A percentile compares a stretch with the other conserved stretches of the same genome.
phyloP scores from a whole-genome alignment of 306 rosid species.

The Fragaria iinumae region DNA sequence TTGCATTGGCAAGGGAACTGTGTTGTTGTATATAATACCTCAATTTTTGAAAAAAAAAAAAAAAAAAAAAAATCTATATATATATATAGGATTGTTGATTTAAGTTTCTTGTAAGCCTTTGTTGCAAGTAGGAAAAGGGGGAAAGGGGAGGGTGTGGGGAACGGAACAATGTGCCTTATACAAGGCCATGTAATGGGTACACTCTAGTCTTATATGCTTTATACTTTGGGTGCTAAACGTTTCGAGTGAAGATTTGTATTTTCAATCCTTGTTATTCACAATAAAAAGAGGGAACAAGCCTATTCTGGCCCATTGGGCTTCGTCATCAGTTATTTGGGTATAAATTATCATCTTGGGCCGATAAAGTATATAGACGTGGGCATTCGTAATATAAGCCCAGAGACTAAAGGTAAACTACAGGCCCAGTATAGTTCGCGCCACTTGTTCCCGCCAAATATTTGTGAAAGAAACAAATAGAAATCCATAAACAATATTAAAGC shows the following conservation, averaged over 20 bases:
- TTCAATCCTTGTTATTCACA: no score
- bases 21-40: conserved; percentile 25
- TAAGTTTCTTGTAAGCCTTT: not conserved
- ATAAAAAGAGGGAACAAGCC: not conserved
- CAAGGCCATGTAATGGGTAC: not conserved
- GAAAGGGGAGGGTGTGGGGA: not conserved
- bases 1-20: conserved; percentile 21
- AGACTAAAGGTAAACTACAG: not conserved
- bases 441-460: conserved; percentile 28
- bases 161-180: not conserved
- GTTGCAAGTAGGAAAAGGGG: not conserved
- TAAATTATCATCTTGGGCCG: no score
- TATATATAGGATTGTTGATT: not conserved
- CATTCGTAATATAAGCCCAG: not conserved
- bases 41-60: not conserved
- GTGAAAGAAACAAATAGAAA: not conserved
- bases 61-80: not conserved
- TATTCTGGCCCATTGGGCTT: no score
- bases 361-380: no score
- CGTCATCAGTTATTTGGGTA: no score
- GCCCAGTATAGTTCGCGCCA: conserved; percentile 8
- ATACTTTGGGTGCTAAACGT: not conserved
- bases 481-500: no score
- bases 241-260: no score
- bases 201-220: no score